A percentile compares a stretch with the other conserved stretches of the same genome.
phyloP scores from a whole-genome alignment of 2,329 filamentous ascomycete genomes.

The Leptographium radiaticola region DNA sequence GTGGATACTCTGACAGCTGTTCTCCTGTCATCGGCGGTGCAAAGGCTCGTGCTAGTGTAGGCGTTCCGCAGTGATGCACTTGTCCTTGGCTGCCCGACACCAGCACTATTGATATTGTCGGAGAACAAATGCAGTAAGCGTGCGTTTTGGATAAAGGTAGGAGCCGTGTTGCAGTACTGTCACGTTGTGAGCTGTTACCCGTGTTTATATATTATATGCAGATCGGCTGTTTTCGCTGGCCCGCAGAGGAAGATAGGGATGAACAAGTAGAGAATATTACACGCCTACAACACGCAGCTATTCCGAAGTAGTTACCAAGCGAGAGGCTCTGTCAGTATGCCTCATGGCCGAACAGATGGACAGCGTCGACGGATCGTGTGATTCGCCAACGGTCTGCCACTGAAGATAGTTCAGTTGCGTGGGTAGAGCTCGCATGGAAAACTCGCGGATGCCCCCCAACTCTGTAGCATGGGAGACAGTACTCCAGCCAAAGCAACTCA shows the following conservation, averaged over 20 bases:
- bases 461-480: no score
- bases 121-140: no score
- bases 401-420: neutral
- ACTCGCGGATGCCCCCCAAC: no score
- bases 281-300: conserved; percentile 17
- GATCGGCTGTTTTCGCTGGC: conserved; percentile 21
- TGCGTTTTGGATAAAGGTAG: conserved; percentile 23
- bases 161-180: conserved; percentile 22
- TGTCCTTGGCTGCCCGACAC: conserved; percentile 23
- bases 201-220: neutral
- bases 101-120: neutral
- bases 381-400: conserved; percentile 15
- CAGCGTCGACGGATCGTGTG: conserved; percentile 25
- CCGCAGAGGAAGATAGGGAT: conserved; percentile 26
- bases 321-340: conserved; percentile 14
- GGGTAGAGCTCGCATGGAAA: no score
- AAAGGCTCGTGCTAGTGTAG: conserved; percentile 21
- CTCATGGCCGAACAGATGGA: conserved; percentile 26
- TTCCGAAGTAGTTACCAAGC: conserved; percentile 12
- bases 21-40: conserved; percentile 19
- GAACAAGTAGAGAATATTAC: conserved; percentile 17
- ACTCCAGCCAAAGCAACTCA: no score
- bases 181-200: no score
- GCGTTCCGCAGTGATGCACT: conserved; percentile 22
- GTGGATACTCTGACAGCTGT: conserved; percentile 22